Evolutionary conservation across 805 yeast species (phyloP).

Genomic region (Kluyveromyces nonfermentans): DNA sequence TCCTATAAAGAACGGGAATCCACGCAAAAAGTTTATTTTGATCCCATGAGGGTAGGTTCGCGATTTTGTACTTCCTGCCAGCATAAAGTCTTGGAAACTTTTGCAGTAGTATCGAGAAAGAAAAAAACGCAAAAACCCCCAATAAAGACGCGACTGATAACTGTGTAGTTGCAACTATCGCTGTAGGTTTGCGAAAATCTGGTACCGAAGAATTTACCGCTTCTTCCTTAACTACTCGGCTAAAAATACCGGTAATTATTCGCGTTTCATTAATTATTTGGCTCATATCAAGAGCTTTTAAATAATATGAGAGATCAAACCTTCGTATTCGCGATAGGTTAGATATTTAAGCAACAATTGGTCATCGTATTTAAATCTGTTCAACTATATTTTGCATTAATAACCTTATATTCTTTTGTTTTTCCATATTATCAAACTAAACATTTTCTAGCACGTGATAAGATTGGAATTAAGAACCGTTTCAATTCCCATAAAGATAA

Average conservation of each 20-base stretch:
- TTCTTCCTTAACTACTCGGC: not conserved
- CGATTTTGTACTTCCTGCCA: slow-evolving; percentile 46
- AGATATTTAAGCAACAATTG: no score
- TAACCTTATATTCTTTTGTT: no score
- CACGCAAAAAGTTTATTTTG: slow-evolving; percentile 61
- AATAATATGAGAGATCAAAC: no score
- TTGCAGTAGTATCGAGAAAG: slow-evolving; percentile 62
- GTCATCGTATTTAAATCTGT: no score
- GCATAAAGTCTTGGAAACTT: slow-evolving; percentile 78
- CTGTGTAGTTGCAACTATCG: slow-evolving; percentile 69
- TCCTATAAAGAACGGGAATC: slow-evolving; percentile 56
- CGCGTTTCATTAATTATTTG: not conserved
- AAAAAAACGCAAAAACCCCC: slow-evolving; percentile 58
- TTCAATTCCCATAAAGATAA: not conserved
- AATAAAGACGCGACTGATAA: slow-evolving; percentile 55
- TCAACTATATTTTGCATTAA: no score
- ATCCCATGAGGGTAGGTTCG: slow-evolving; percentile 28
- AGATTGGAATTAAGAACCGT: no score
- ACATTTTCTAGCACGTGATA: no score
- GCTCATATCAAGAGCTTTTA: not conserved
- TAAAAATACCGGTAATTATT: not conserved
- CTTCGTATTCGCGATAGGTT: no score
- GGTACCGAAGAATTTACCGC: slow-evolving; percentile 7
- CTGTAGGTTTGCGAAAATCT: slow-evolving; percentile 30
- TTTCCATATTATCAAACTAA: no score